phyloP scores from a whole-genome alignment of 495 filamentous ascomycete species.

The Aspergillus asperescens region DNA sequence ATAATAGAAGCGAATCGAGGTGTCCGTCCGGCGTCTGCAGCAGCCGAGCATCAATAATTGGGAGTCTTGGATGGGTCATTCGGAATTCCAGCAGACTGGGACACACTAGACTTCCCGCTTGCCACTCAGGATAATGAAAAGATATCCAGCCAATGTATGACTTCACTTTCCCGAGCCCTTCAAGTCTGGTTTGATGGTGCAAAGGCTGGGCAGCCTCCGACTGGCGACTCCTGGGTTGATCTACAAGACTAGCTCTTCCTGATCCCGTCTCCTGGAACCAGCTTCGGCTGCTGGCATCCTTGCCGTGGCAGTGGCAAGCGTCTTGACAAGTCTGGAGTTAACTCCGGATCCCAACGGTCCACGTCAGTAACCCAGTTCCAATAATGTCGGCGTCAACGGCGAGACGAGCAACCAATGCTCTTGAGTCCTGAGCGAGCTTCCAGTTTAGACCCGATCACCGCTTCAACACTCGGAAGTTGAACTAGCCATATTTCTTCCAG shows the following conservation, averaged over 20 bases:
- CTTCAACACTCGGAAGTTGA: too few species aligned
- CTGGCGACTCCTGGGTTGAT: constrained; percentile 10
- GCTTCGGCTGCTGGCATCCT: constrained; percentile 14
- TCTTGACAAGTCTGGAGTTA: not conserved
- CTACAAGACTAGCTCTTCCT: constrained; percentile 14
- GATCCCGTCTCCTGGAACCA: constrained; percentile 21
- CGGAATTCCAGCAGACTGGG: not conserved
- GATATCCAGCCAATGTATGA: not conserved
- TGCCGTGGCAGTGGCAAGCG: not conserved
- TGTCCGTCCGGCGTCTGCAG: too few species aligned
- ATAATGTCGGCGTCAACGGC: too few species aligned
- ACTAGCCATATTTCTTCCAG: too few species aligned
- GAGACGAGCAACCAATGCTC: too few species aligned
- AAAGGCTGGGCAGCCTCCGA: not conserved
- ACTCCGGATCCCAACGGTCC: too few species aligned
- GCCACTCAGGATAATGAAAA: too few species aligned
- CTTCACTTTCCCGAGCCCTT: not conserved
- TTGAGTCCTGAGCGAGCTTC: too few species aligned
- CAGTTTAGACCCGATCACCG: too few species aligned
- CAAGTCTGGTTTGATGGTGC: not conserved
- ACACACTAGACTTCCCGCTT: not conserved
- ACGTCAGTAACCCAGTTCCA: too few species aligned
- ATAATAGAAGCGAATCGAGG: too few species aligned
- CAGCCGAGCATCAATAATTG: too few species aligned
- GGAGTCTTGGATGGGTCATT: not conserved